These are phyloP conservation scores for Madurella mycetomatis DNA, from an alignment of 2,329 filamentous ascomycete genomes.

Conservation along the genomic window DNA sequence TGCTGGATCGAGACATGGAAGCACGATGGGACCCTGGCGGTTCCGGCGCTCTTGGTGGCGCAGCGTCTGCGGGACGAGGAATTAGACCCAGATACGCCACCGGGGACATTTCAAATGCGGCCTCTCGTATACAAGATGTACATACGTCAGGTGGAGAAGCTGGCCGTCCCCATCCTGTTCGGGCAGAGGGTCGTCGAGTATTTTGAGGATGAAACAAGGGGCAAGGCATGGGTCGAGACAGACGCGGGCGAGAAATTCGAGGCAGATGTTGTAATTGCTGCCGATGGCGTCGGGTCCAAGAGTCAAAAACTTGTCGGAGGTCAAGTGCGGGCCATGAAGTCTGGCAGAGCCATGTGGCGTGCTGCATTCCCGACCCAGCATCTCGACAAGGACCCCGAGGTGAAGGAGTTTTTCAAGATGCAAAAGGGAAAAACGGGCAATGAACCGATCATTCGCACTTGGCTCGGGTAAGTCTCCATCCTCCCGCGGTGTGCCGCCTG, in stretches of 20 bases:
- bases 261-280: slow-evolving; percentile 45
- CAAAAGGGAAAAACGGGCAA: slow-evolving; percentile 36
- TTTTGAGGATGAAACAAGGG: slow-evolving; percentile 32
- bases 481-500: not conserved
- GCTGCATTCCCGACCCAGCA: slow-evolving; percentile 39
- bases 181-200: slow-evolving; percentile 29
- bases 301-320: slow-evolving; percentile 41
- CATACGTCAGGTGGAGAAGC: slow-evolving; percentile 33
- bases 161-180: slow-evolving; percentile 30
- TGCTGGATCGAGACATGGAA: slow-evolving; percentile 54
- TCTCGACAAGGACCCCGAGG: slow-evolving; percentile 37
- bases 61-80: slow-evolving; percentile 41
- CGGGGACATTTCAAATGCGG: slow-evolving; percentile 53
- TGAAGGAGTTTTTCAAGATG: slow-evolving; percentile 40
- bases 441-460: slow-evolving; percentile 41
- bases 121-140: slow-evolving; percentile 54
- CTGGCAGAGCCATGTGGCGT: slow-evolving; percentile 42
- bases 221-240: slow-evolving; percentile 44
- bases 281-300: slow-evolving; percentile 45
- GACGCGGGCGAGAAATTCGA: slow-evolving; percentile 45
- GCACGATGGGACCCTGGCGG: slow-evolving; percentile 46
- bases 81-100: slow-evolving; percentile 41
- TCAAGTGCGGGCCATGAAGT: slow-evolving; percentile 39
- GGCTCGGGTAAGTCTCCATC: slow-evolving; percentile 39
- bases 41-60: slow-evolving; percentile 44